phyloP scores from a whole-genome alignment of 192 early-diverging fungal species.

The Irineochytrium annulatum region DNA sequence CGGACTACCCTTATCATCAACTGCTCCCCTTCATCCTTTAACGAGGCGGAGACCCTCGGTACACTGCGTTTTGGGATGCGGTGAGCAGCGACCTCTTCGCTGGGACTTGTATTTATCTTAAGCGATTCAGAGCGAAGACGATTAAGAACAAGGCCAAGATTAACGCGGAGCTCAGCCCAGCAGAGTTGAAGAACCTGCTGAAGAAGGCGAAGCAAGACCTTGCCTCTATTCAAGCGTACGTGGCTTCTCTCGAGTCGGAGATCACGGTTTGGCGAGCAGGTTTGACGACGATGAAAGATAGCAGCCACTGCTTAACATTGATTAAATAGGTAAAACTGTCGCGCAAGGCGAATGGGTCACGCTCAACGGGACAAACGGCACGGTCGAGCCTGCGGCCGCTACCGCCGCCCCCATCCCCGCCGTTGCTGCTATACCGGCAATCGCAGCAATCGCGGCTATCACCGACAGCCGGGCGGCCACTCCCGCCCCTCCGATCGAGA shows the following conservation, averaged over 20 bases:
- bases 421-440: constrained; percentile 26
- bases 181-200: constrained; percentile 91
- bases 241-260: constrained; percentile 82
- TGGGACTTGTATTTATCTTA: not conserved
- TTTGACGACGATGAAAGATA: not conserved
- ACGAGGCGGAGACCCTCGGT: constrained; percentile 90
- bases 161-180: constrained; percentile 91
- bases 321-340: constrained; percentile 29
- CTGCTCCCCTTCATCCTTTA: constrained; percentile 95
- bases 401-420: constrained; percentile 3
- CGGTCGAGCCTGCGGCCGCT: constrained; percentile 4
- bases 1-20: constrained; percentile 98
- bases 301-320: not conserved
- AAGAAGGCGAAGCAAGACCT: constrained; percentile 85
- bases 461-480: constrained; percentile 64
- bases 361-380: constrained; percentile 4
- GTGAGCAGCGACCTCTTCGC: constrained; percentile 20
- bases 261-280: constrained; percentile 85
- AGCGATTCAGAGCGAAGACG: constrained; percentile 73
- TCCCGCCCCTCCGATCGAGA: constrained; percentile 67
- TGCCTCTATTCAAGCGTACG: constrained; percentile 78
- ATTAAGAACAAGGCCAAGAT: constrained; percentile 99
- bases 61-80: constrained; percentile 95
- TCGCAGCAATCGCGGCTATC: constrained; percentile 12
- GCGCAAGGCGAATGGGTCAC: constrained; percentile 38